Conservation (phyloP, 169 alveolate genomes). For the Hepatocystis sp. region DNA sequence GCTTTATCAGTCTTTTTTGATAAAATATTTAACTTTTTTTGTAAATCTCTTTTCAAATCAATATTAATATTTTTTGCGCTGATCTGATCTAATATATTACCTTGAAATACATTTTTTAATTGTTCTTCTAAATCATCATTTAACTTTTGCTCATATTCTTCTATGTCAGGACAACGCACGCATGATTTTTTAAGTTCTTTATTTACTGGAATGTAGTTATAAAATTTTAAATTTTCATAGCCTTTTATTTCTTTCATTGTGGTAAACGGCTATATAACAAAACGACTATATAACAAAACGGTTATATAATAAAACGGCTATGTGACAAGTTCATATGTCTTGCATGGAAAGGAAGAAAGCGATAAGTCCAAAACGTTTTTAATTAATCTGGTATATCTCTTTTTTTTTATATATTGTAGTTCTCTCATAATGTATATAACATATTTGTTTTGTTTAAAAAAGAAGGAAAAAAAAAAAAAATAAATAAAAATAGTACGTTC, state of each 20-base stretch:
- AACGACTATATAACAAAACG: too few relatives aligned
- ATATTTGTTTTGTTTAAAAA: too few relatives aligned
- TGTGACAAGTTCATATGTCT: too few relatives aligned
- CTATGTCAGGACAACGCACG: slow-evolving; percentile 78
- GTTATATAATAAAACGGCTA: too few relatives aligned
- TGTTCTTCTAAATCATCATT: slow-evolving; percentile 71
- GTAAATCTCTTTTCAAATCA: slow-evolving; percentile 88
- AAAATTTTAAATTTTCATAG: slow-evolving; percentile 62
- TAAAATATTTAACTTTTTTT: slow-evolving; percentile 79
- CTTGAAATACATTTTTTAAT: slow-evolving; percentile 64
- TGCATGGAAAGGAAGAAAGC: too few relatives aligned
- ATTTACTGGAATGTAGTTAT: slow-evolving; percentile 79
- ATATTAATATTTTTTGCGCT: slow-evolving; percentile 82
- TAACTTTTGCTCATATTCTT: slow-evolving; percentile 76
- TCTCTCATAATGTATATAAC: too few relatives aligned
- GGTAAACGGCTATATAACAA: too few relatives aligned
- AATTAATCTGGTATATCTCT: too few relatives aligned
- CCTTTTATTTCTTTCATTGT: slow-evolving; percentile 40
- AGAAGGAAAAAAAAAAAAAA: too few relatives aligned
- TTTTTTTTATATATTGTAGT: too few relatives aligned
- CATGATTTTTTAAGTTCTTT: slow-evolving; percentile 74
- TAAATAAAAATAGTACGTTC: too few relatives aligned
- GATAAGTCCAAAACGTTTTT: too few relatives aligned
- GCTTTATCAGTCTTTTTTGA: slow-evolving; percentile 86
- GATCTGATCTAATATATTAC: slow-evolving; percentile 79